Evolutionary conservation across 2,329 filamentous ascomycete species (phyloP).

Genomic region (Zelopaecilomyces penicillatus): DNA sequence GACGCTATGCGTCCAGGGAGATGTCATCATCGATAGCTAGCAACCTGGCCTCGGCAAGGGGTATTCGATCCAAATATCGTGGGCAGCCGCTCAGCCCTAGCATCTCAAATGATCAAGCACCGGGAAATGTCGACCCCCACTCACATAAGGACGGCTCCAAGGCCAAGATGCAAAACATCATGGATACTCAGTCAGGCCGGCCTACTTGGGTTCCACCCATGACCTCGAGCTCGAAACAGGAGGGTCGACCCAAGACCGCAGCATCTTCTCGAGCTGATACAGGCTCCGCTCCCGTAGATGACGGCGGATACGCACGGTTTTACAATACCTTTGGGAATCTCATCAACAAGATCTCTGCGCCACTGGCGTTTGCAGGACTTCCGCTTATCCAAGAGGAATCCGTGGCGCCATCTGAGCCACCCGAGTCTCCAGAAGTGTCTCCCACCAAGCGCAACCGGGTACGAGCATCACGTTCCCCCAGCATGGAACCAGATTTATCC

Average conservation of each 20-base stretch:
- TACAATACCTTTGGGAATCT: constrained; percentile 87
- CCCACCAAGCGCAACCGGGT: constrained; percentile 26
- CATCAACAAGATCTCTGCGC: constrained; percentile 81
- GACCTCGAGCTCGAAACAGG: constrained; percentile 15
- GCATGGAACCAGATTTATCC: constrained; percentile 64
- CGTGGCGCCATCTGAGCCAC: constrained; percentile 17
- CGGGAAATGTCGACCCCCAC: constrained; percentile 57
- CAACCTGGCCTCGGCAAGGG: constrained; percentile 77
- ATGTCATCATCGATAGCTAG: constrained; percentile 77
- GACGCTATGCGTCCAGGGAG: constrained; percentile 54
- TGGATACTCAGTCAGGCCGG: constrained; percentile 43
- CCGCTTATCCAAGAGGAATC: constrained; percentile 57
- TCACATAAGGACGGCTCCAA: constrained; percentile 42
- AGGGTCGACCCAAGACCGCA: constrained; percentile 16
- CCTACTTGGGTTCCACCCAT: constrained; percentile 45
- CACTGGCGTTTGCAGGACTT: constrained; percentile 85
- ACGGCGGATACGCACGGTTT: constrained; percentile 82
- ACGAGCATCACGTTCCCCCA: constrained; percentile 7
- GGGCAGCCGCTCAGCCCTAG: constrained; percentile 63
- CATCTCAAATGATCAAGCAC: constrained; percentile 64
- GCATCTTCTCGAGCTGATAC: constrained; percentile 19
- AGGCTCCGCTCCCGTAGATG: constrained; percentile 28
- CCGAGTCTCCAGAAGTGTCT: constrained; percentile 29
- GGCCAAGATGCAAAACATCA: constrained; percentile 47
- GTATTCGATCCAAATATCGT: constrained; percentile 59